Base-by-base conservation (phyloP, 179 eudicot genomes). In the Patellifolia procumbens region DNA sequence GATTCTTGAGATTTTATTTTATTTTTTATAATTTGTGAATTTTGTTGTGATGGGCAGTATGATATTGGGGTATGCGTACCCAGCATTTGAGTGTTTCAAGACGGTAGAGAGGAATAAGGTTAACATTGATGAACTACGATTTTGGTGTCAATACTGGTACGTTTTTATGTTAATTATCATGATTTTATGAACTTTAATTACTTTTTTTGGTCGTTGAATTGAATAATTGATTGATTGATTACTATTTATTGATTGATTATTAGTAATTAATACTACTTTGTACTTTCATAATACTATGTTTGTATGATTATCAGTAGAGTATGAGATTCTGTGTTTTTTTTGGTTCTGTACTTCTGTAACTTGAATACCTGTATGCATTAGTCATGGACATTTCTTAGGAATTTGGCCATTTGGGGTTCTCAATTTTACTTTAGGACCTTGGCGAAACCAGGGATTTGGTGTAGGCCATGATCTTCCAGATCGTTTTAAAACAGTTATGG, bases 131-230 rank as follows among this genome's bases (percentile, higher is more conserved):
- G 94, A 92, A 78, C 91, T 94, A 26, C 87, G 96, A 4, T 94
- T 90, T 80, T 94, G 97, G 96, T 94, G 97, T 75, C 96, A 91
- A 91, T 94, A 94, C 63, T 92, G 97, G 98, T 94, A 81, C 83
- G 81, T 66, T 63, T 32, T 55, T n/a, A 62, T 48, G n/a, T n/a
- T n/a, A n/a, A n/a, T n/a, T 11, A 1, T 24, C 15, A 12, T 67
- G 3, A n/a, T 42, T 11, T 42, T 10, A 65, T 26, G 62, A 20
- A 22, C 26, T 39, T 48, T 20, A 10, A 53, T 49, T 34, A 31
- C 8, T n/a, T 67, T 34, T 61, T 20, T 37, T n/a, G 3, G 1
- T 52, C 24, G 5, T n/a, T n/a, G n/a, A n/a, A n/a, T n/a, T n/a
- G n/a, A n/a, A 20, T 49, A 15, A 53, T 64, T 70, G 11, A 46